Base-by-base conservation (phyloP, 2,329 filamentous ascomycete genomes). In the Byssothecium circinans region DNA sequence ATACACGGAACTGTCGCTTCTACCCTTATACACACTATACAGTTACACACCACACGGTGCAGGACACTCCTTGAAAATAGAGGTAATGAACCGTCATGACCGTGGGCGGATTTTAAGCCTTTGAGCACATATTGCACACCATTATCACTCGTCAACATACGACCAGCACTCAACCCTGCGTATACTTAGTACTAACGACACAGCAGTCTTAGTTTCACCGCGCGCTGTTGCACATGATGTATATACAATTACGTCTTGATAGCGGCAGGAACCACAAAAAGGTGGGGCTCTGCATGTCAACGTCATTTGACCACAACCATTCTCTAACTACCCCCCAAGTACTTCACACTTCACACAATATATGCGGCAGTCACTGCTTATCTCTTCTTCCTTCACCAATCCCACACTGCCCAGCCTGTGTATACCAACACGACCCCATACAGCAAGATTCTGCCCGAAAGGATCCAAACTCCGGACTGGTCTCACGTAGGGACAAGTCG, bases 271-370 rank as follows among this genome's bases (percentile, higher is more conserved):
- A 5, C 34, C 15, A 15, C 15, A 8, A 5, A 19, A 29, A 41
- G 23, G 39, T 17, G 39, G 39, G 39, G 39, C 32, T 33, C n/a
- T n/a, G 15, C 20, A n/a, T 39, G 12, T 19, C 18, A 15, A 30
- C 39, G 17, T 41, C 39, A 41, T 17, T 15, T 25, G 32, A 41
- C 39, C 39, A 32, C 39, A 29, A 19, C 27, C 11, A n/a, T 17
- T 39, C 12, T 39, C 19, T 39, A 39, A 39, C 8, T 20, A 39
- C 36, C 36, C 7, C 5, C 14, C 6, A 25, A 25, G 7, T 27
- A 5, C 20, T 15, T 39, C 19, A 8, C 19, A 15, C 20, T 2
- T 39, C 12, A 32, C 29, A 32, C 29, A n/a, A 25, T 14, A 32
- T 32, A 32, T 5, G 7, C 34, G 34, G 8, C 34, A 36, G 23